Base-by-base conservation (phyloP, 768 basidiomycete species). In the Punctularia strigosozonata region DNA sequence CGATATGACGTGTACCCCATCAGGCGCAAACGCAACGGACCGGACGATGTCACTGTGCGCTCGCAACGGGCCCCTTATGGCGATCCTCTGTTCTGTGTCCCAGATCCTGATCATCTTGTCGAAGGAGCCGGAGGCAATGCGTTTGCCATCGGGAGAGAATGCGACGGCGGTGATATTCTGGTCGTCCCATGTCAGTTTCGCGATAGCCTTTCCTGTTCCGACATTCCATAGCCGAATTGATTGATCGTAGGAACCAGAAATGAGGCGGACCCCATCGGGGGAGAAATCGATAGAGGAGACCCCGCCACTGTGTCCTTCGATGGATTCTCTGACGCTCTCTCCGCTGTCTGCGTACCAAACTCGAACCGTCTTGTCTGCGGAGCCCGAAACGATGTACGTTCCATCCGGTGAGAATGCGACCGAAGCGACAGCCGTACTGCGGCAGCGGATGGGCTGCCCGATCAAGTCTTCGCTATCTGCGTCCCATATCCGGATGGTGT, bases 271-370 rank as follows among this genome's bases (percentile, higher is more conserved):
- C 8, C 49, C 43, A 34, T 46, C 38, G 14, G 41, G 33, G 3
- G 45, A 46, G 40, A 47, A 46, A 12, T 56, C 47, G 43, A 69
- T 63, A 36, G 56, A 59, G 6, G 60, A 63, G 33, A 52, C 41
- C 8, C 30, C 32, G 31, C 38, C 43, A 14, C 6, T 25, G 38
- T 54, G 49, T 6, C 43, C 50, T 25, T 40, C n/a, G 5, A 51
- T 26, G 4, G 50, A 46, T 3, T 43, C 47, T 25, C 50, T 37
- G 4, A 54, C 42, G 37, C 48, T 46, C 41, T 68, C 64, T 40
- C 71, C 70, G 35, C 52, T 51, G 45, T 56, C 56, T 4, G 56
- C 33, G 39, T 58, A 49, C 37, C 58, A 60, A 36, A 59, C 39
- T 41, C 57, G 53, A 20, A 57, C 42, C 1, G 57, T 53, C 22